A percentile compares a stretch with the other conserved stretches of the same genome.
Conservation (phyloP, 257 asterid species). For the Solanum ossicruentum region DNA sequence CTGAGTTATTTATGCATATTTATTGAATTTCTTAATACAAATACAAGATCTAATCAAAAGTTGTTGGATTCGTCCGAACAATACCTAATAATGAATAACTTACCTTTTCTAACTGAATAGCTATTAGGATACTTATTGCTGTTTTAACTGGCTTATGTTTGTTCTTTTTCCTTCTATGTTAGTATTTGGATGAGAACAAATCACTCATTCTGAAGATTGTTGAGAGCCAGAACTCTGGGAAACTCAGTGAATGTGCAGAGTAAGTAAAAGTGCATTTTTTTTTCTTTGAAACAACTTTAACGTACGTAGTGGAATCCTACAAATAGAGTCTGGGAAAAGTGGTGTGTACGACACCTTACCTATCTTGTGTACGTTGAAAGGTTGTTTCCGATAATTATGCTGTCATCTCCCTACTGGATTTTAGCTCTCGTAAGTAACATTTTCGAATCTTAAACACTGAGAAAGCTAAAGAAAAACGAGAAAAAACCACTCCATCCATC, state of each 20-base stretch:
- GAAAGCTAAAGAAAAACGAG: background rate
- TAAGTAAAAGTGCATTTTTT: constrained; percentile 20
- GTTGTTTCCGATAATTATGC: background rate
- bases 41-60: background rate
- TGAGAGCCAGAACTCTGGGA: constrained; percentile 95
- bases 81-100: background rate
- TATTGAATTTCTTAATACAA: background rate
- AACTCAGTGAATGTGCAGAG: constrained; percentile 92
- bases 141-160: background rate
- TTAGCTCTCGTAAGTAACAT: background rate
- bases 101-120: background rate
- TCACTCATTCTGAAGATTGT: constrained; percentile 91
- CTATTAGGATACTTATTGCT: background rate
- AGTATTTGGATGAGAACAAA: constrained; percentile 97
- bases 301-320: background rate
- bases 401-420: no score
- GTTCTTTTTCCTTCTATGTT: background rate
- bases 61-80: background rate
- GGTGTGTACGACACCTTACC: background rate
- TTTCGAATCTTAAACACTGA: background rate
- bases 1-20: background rate
- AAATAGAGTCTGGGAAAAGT: background rate
- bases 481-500: background rate
- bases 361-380: background rate
- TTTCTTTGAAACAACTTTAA: background rate